Percentiles rank a stretch among this genome's conserved stretches.
Evolutionary conservation across 2,329 filamentous ascomycete genomes (phyloP).

Genomic region (Ascosphaera aggregata): DNA sequence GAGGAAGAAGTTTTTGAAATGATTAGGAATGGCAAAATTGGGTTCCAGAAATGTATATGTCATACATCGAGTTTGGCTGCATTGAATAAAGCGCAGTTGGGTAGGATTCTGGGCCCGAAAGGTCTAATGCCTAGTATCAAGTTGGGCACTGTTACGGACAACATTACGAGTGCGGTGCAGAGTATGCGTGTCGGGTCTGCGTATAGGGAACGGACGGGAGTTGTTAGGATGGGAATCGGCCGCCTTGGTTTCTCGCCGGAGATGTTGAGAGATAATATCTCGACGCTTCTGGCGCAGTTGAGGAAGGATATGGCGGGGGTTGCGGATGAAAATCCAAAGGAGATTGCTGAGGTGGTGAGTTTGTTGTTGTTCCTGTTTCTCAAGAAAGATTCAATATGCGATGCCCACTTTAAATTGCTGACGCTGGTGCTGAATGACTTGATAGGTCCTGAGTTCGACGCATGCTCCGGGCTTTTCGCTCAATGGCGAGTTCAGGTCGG

Average conservation of each 20-base stretch:
- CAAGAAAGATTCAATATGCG: too few relatives aligned
- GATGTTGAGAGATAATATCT: slow-evolving; percentile 66
- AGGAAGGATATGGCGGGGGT: slow-evolving; percentile 52
- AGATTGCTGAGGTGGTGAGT: slow-evolving; percentile 46
- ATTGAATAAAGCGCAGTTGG: slow-evolving; percentile 59
- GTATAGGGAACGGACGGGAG: slow-evolving; percentile 68
- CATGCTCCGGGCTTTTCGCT: slow-evolving; percentile 69
- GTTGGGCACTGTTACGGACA: slow-evolving; percentile 67
- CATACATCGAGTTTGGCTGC: slow-evolving; percentile 56
- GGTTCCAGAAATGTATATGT: slow-evolving; percentile 78
- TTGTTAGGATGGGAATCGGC: slow-evolving; percentile 73
- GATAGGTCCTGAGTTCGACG: slow-evolving; percentile 58
- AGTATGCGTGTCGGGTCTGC: slow-evolving; percentile 66
- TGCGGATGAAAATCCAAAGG: slow-evolving; percentile 42
- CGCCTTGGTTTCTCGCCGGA: slow-evolving; percentile 76
- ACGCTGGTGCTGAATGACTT: too few relatives aligned
- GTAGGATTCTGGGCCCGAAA: slow-evolving; percentile 61
- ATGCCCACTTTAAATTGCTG: slow-evolving; percentile 27
- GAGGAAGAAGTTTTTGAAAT: slow-evolving; percentile 67
- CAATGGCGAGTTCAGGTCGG: slow-evolving; percentile 50
- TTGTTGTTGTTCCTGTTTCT: not conserved
- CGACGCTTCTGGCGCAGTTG: slow-evolving; percentile 47
- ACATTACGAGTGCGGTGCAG: slow-evolving; percentile 49
- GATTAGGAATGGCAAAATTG: slow-evolving; percentile 51
- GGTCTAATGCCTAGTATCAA: slow-evolving; percentile 85